These are phyloP conservation scores for Cystofilobasidium bisporidii DNA, from an alignment of 768 basidiomycete species.

Conservation along the genomic window DNA sequence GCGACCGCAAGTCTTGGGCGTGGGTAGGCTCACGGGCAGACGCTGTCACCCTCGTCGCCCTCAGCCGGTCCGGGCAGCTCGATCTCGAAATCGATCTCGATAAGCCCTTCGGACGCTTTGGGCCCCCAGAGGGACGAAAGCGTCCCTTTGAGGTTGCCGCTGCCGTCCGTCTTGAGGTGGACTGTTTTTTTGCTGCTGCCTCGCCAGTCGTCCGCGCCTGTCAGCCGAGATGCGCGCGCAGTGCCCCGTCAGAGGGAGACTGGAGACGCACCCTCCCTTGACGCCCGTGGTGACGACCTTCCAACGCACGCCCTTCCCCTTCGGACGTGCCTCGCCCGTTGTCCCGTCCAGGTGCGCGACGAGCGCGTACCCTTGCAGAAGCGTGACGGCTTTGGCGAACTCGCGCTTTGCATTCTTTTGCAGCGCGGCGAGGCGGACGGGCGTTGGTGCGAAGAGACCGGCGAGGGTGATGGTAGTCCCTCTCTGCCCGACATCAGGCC, in stretches of 20 bases:
- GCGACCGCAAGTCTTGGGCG: too few species aligned
- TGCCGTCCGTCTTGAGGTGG: slow-evolving; percentile 65
- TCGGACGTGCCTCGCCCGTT: slow-evolving; percentile 14
- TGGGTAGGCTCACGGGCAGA: neutral
- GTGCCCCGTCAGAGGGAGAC: too few species aligned
- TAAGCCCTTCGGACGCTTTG: slow-evolving; percentile 63
- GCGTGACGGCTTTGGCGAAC: slow-evolving; percentile 68
- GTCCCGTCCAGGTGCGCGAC: slow-evolving; percentile 49
- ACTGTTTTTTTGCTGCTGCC: slow-evolving; percentile 45
- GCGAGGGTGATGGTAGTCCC: slow-evolving; percentile 73
- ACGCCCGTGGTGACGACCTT: slow-evolving; percentile 54
- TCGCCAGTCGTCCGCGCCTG: slow-evolving; percentile 3
- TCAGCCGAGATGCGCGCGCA: neutral
- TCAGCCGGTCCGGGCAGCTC: slow-evolving; percentile 30
- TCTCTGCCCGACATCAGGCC: slow-evolving; percentile 45
- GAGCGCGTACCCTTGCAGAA: slow-evolving; percentile 80
- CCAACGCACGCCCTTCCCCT: slow-evolving; percentile 54
- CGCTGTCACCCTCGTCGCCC: neutral
- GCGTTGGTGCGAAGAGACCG: slow-evolving; percentile 66
- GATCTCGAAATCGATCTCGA: slow-evolving; percentile 62
- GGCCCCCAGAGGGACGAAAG: slow-evolving; percentile 74
- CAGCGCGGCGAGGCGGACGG: slow-evolving; percentile 85
- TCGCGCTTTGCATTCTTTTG: slow-evolving; percentile 82
- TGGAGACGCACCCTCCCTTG: slow-evolving; percentile 54
- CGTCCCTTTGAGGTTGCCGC: slow-evolving; percentile 53